Percentiles rank a stretch among this genome's conserved stretches.
These are phyloP conservation scores for Cicer chorassanicum DNA, from an alignment of 306 rosid species.

Conservation along the genomic window DNA sequence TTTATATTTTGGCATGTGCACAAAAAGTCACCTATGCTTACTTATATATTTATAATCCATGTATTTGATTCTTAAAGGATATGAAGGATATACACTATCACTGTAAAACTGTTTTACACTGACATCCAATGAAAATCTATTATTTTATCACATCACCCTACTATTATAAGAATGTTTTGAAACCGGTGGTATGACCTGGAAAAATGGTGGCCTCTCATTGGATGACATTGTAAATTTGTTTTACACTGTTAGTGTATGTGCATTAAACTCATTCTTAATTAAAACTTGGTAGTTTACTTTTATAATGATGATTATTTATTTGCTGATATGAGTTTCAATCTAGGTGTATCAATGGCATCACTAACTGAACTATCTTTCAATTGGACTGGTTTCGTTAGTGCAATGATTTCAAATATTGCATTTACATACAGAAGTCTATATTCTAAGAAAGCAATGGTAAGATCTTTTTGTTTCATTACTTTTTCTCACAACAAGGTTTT, in stretches of 20 bases:
- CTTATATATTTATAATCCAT: background rate
- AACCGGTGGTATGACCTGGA: too few relatives aligned
- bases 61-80: background rate
- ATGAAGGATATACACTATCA: too few relatives aligned
- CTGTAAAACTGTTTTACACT: too few relatives aligned
- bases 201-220: too few relatives aligned
- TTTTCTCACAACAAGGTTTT: background rate
- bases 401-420: constrained; percentile 34
- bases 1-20: background rate
- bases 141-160: too few relatives aligned
- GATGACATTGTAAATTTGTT: too few relatives aligned
- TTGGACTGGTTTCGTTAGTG: constrained; percentile 33
- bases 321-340: background rate
- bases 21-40: background rate
- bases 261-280: too few relatives aligned
- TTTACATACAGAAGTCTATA: constrained; percentile 33
- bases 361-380: constrained; percentile 31
- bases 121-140: too few relatives aligned
- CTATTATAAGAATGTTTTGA: too few relatives aligned
- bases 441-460: constrained; percentile 38
- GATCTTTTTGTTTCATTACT: background rate
- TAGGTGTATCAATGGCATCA: constrained; percentile 36
- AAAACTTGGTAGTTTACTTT: background rate
- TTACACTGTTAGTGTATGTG: too few relatives aligned
- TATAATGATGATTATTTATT: constrained; percentile 1